phyloP scores from a whole-genome alignment of 768 basidiomycete genomes.

The Mycena alexandri region DNA sequence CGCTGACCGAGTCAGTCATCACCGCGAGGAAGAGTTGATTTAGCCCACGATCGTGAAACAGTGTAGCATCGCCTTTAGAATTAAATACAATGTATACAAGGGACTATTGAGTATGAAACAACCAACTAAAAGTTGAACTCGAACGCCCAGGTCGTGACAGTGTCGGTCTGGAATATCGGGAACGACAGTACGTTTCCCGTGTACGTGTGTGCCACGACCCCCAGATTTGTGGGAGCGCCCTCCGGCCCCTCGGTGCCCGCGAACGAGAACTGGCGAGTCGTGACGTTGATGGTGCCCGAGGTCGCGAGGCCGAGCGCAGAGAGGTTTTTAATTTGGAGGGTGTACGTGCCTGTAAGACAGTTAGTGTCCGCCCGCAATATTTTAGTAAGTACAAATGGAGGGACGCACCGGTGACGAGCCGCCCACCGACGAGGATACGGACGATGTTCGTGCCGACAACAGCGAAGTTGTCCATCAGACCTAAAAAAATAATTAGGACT shows the following conservation, averaged over 20 bases:
- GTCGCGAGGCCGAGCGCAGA: constrained; percentile 37
- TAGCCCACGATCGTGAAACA: too few relatives aligned
- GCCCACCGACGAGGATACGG: constrained; percentile 41
- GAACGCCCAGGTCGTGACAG: constrained; percentile 41
- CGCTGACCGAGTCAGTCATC: too few relatives aligned
- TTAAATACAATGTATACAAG: too few relatives aligned
- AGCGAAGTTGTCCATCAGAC: constrained; percentile 40
- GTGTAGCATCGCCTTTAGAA: too few relatives aligned
- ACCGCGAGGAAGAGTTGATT: too few relatives aligned
- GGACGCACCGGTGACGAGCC: constrained; percentile 36
- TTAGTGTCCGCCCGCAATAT: too few relatives aligned
- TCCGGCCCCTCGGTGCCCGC: constrained; percentile 32
- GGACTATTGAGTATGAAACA: too few relatives aligned
- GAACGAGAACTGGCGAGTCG: constrained; percentile 38
- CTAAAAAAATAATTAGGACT: too few relatives aligned
- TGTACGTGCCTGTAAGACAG: constrained; percentile 32
- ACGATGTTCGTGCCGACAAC: constrained; percentile 39
- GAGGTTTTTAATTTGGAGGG: constrained; percentile 36
- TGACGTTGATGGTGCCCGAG: constrained; percentile 36
- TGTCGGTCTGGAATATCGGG: constrained; percentile 40
- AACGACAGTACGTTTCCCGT: constrained; percentile 38
- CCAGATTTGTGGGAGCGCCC: constrained; percentile 35
- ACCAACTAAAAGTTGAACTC: constrained; percentile 34
- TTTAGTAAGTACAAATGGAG: too few relatives aligned
- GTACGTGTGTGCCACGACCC: constrained; percentile 38